phyloP scores from a whole-genome alignment of 2,329 filamentous ascomycete species.

The Alternaria sp. region DNA sequence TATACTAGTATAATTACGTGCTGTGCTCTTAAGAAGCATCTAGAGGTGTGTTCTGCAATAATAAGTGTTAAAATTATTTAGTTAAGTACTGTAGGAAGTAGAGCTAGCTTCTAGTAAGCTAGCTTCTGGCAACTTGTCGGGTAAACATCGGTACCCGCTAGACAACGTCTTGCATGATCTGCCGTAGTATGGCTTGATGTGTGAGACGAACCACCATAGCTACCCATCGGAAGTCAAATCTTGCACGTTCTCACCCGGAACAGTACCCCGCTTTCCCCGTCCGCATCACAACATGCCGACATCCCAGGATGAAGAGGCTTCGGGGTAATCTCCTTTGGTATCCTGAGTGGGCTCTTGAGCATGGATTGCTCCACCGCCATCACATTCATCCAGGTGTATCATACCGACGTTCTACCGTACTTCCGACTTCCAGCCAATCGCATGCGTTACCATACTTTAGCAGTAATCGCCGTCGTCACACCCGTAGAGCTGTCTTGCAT shows the following conservation, averaged over 20 bases:
- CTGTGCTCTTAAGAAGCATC: too few relatives aligned
- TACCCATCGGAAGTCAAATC: background rate
- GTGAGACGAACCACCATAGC: background rate
- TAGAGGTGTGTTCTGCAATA: too few relatives aligned
- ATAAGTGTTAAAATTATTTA: too few relatives aligned
- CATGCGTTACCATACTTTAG: background rate
- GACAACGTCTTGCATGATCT: background rate
- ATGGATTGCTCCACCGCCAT: background rate
- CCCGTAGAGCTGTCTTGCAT: background rate
- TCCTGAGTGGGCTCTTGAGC: background rate
- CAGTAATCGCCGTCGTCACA: background rate
- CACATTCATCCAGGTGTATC: background rate
- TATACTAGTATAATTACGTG: too few relatives aligned
- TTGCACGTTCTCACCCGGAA: constrained; percentile 29
- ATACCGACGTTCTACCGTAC: background rate
- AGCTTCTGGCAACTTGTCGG: too few relatives aligned
- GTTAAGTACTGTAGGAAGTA: too few relatives aligned
- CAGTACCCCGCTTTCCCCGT: constrained; percentile 31
- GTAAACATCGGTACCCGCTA: background rate
- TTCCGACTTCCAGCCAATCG: constrained; percentile 12
- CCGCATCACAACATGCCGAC: constrained; percentile 10
- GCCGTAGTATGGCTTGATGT: constrained; percentile 3
- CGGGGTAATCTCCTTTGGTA: constrained; percentile 11
- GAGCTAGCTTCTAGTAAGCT: too few relatives aligned
- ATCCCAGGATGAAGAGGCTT: background rate